Evolutionary conservation across 2,329 filamentous ascomycete species (phyloP), one percentile per base, ranked within the genome.

Genomic region (Huntiella savannae): DNA sequence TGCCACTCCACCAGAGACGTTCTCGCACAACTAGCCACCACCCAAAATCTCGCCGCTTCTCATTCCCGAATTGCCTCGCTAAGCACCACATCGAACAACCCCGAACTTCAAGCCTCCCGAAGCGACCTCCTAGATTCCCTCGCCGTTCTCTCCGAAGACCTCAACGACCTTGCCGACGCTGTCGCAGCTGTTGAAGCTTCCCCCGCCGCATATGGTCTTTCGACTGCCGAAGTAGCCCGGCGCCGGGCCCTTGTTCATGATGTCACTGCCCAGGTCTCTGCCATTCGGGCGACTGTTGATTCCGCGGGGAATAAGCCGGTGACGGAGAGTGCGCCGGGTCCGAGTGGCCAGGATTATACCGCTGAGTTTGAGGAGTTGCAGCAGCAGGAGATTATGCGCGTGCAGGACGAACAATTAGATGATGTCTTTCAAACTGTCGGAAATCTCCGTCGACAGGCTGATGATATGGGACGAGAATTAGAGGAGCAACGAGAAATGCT

Each of bases 61-160:
- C 98, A 94, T 67, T 74, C 94, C 38, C 88, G 91, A 58, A 98
- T 98, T 64, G 84, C 86, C 58, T 91, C 86, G 40, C 79, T 93
- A 19, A 74, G 79, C 49, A 79, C 78, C 36, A 72, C 75, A 6
- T 65, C 78, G 11, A 69, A 70, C 38, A 87, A 83, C 13, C 86
- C 85, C 10, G 91, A 98, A 60, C 83, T 98, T 50, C 75, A 82
- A 57, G 77, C 80, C 45, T 88, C 81, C 40, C 73, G 79, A 47
- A 59, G 72, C 47, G 82, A 87, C 54, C 77, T 91, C 55, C 68
- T 75, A 53, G 54, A 63, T 33, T 67, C 79, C 17, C 73, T 91
- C 47, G 66, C 70, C 41, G 69, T 79, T 19, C 76, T 91, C 28
- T 75, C 73, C 59, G 79, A 91, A 53, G 91, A 98, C 64, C 75